Evolutionary conservation across 2,329 filamentous ascomycete genomes (phyloP).

Genomic region (Sarocladium oryzae): DNA sequence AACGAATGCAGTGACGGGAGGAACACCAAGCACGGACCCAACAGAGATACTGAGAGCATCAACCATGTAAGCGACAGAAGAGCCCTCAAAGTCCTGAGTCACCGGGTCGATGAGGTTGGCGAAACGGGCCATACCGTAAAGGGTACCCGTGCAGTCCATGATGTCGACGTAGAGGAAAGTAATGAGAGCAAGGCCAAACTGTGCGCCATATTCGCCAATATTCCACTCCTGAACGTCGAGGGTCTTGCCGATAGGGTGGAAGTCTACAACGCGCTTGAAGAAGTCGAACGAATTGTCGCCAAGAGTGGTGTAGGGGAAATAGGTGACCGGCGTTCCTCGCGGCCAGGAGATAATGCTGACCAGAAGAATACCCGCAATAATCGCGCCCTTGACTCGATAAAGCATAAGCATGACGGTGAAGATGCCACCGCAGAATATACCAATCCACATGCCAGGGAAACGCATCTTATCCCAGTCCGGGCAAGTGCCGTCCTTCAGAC

Average conservation of each 20-base stretch:
- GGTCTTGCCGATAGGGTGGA: slow-evolving; percentile 67
- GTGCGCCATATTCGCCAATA: slow-evolving; percentile 58
- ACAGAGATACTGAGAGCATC: slow-evolving; percentile 75
- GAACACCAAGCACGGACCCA: slow-evolving; percentile 68
- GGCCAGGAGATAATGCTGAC: slow-evolving; percentile 90
- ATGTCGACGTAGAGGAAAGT: slow-evolving; percentile 91
- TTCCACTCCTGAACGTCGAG: slow-evolving; percentile 71
- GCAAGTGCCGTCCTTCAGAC: slow-evolving; percentile 49
- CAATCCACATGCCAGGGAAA: slow-evolving; percentile 77
- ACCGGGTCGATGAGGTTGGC: slow-evolving; percentile 72
- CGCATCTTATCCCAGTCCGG: slow-evolving; percentile 66
- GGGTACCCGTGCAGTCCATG: slow-evolving; percentile 76
- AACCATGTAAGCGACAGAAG: slow-evolving; percentile 74
- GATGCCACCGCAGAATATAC: slow-evolving; percentile 79
- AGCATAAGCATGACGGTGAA: slow-evolving; percentile 75
- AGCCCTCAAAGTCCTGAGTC: slow-evolving; percentile 84
- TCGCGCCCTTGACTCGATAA: slow-evolving; percentile 80
- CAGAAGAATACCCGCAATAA: slow-evolving; percentile 75
- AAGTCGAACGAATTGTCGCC: slow-evolving; percentile 73
- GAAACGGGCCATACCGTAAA: slow-evolving; percentile 87
- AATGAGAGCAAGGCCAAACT: slow-evolving; percentile 78
- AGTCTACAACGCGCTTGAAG: slow-evolving; percentile 81
- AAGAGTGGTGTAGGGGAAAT: slow-evolving; percentile 66
- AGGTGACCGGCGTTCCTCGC: slow-evolving; percentile 66
- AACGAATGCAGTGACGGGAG: slow-evolving; percentile 80